Evolutionary conservation across 805 yeast genomes (phyloP), one percentile per base, ranked within the genome.

Genomic region (Wickerhamomyces rabaulensis): DNA sequence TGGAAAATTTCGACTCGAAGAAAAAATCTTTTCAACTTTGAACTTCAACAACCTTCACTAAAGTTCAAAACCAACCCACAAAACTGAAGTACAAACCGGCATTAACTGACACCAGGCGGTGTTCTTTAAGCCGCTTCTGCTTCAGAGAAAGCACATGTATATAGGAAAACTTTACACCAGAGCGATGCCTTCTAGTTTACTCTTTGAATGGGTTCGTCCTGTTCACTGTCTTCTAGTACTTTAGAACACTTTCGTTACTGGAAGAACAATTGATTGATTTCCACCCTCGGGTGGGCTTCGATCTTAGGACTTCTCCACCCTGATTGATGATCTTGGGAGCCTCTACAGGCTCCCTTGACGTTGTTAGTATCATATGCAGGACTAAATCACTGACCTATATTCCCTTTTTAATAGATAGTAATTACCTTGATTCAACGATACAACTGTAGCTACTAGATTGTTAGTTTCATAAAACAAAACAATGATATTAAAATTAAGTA

Each of bases 121-220:
- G 20, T 33, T 16, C 20, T 17, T 33, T 33, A 33, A 3, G 36
- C 20, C 36, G 20, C 35, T 23, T 17, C 9, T 25, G 17, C 41
- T 23, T 27, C 36, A 37, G 20, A 25, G 26, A 25, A 36, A 29
- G 25, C 20, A n/a, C n/a, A n/a, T n/a, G 19, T 36, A n/a, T 36
- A 36, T 36, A 36, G 39, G n/a, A n/a, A 33, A 17, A 33, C 16
- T 9, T 15, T 13, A 25, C 46, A 42, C 52, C 56, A 48, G 53
- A 52, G 42, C 53, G 48, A 50, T 49, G 63, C 62, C 63, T 58
- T 60, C 62, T 57, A 55, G 42, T 46, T 48, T 36, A 54, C 62
- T 52, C 64, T 56, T 47, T 51, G 40, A 40, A 26, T 40, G 63
- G 64, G 64, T 60, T 60, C 63, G 64, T 57, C 64, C 64, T 57